A percentile compares a stretch with the other conserved stretches of the same genome.
Conservation (phyloP, 306 rosid genomes). For the Glycine tomentella region DNA sequence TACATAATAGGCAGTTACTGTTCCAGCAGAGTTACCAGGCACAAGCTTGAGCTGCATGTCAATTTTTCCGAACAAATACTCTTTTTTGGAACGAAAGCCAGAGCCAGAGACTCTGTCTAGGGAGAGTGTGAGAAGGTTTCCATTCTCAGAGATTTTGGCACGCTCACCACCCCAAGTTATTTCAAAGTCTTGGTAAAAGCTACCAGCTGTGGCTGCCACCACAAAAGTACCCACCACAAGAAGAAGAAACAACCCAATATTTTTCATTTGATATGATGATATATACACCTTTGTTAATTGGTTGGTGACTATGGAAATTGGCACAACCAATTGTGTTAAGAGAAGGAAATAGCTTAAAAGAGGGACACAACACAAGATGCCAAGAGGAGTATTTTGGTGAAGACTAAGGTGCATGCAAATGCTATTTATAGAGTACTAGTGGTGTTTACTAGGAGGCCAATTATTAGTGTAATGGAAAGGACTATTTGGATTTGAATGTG, state of each 20-base stretch:
- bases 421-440: constrained; percentile 31
- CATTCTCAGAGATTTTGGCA: constrained; percentile 56
- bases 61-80: constrained; percentile 66
- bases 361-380: too few relatives aligned
- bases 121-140: constrained; percentile 52
- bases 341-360: too few relatives aligned
- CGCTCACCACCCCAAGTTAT: constrained; percentile 70
- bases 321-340: too few relatives aligned
- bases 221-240: neutral
- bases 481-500: neutral
- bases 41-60: constrained; percentile 76
- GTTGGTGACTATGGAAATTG: too few relatives aligned
- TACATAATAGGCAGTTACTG: constrained; percentile 67
- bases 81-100: constrained; percentile 57
- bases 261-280: too few relatives aligned
- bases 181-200: constrained; percentile 58
- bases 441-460: constrained; percentile 5
- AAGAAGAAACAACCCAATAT: constrained; percentile 3
- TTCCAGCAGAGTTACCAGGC: constrained; percentile 68
- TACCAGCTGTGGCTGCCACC: constrained; percentile 31
- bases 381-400: constrained; percentile 36
- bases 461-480: constrained; percentile 4
- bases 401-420: constrained; percentile 38
- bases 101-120: constrained; percentile 61
- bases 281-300: too few relatives aligned